Percentiles rank a stretch among this genome's conserved stretches.
These are phyloP conservation scores for Colletotrichum tanaceti DNA, from an alignment of 2,329 filamentous ascomycete genomes.

Conservation along the genomic window DNA sequence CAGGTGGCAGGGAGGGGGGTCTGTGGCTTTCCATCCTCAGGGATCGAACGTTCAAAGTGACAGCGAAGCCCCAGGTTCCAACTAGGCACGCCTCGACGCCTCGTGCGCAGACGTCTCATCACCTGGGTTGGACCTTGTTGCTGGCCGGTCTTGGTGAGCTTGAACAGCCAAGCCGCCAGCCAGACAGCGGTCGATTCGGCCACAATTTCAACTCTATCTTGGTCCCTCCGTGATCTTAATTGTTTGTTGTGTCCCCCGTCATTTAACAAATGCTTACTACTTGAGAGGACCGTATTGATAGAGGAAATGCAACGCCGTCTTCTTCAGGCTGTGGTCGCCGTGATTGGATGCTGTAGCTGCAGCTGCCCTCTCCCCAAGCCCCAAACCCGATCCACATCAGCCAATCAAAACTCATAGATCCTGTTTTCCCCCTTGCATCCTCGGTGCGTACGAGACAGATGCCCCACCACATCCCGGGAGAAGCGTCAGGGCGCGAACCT, in stretches of 20 bases:
- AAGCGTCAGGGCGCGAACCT: background rate
- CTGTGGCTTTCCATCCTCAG: slow-evolving; percentile 3
- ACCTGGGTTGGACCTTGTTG: slow-evolving; percentile 26
- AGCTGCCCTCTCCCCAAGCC: background rate
- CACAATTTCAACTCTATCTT: background rate
- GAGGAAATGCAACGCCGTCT: too few species aligned
- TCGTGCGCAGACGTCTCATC: slow-evolving; percentile 20
- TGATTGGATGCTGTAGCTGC: background rate
- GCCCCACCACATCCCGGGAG: slow-evolving; percentile 21
- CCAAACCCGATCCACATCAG: too few species aligned
- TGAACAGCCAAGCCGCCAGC: background rate
- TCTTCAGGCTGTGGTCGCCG: too few species aligned
- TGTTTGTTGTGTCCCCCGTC: too few species aligned
- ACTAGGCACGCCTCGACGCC: slow-evolving; percentile 30
- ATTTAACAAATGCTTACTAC: too few species aligned
- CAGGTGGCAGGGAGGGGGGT: background rate
- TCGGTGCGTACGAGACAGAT: slow-evolving; percentile 18
- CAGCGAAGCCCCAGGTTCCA: slow-evolving; percentile 31
- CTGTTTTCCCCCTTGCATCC: background rate
- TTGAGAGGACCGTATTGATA: too few species aligned
- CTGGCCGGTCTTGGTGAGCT: background rate
- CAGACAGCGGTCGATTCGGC: background rate
- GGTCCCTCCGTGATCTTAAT: background rate
- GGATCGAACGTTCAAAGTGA: slow-evolving; percentile 3
- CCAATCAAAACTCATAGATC: background rate